phyloP scores from a whole-genome alignment of 2,329 filamentous ascomycete genomes.

The Raffaelea deltoideospora region DNA sequence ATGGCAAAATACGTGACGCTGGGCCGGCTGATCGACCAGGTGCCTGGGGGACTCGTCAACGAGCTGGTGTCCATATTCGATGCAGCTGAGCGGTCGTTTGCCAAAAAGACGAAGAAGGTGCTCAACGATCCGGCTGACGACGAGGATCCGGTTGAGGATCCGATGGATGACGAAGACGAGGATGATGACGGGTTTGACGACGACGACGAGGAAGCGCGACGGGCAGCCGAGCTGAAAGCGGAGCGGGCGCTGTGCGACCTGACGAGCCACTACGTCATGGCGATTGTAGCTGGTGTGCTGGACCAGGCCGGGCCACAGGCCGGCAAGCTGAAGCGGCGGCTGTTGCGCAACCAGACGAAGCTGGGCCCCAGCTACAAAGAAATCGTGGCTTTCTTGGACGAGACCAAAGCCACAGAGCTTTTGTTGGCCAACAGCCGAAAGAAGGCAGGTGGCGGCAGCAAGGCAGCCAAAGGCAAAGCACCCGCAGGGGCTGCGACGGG shows the following conservation, averaged over 20 bases:
- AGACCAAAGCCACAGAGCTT: conserved; percentile 38
- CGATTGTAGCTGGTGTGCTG: conserved; percentile 59
- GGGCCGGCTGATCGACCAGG: conserved; percentile 49
- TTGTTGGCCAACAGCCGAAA: conserved; percentile 18
- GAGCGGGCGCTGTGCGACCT: conserved; percentile 80
- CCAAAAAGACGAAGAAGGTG: conserved; percentile 50
- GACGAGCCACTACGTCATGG: conserved; percentile 70
- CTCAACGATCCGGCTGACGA: conserved; percentile 53
- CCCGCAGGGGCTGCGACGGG: conserved; percentile 11
- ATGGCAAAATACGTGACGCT: conserved; percentile 38
- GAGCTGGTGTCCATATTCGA: conserved; percentile 66
- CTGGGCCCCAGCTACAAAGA: conserved; percentile 79
- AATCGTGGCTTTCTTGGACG: conserved; percentile 66
- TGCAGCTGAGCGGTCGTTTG: conserved; percentile 59
- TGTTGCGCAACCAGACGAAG: conserved; percentile 65
- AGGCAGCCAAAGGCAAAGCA: conserved; percentile 15
- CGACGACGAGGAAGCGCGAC: conserved; percentile 45
- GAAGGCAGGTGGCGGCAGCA: conserved; percentile 18
- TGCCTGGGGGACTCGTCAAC: conserved; percentile 46
- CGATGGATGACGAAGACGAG: conserved; percentile 40
- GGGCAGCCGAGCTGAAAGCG: conserved; percentile 54
- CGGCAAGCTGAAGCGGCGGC: conserved; percentile 51
- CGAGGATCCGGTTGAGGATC: conserved; percentile 55
- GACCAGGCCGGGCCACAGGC: conserved; percentile 46
- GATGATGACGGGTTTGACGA: conserved; percentile 51